Evolutionary conservation across 371 early-diverging fungal species (phyloP), one percentile per base, ranked within the genome.

Genomic region (Choanephora cucurbitarum): DNA sequence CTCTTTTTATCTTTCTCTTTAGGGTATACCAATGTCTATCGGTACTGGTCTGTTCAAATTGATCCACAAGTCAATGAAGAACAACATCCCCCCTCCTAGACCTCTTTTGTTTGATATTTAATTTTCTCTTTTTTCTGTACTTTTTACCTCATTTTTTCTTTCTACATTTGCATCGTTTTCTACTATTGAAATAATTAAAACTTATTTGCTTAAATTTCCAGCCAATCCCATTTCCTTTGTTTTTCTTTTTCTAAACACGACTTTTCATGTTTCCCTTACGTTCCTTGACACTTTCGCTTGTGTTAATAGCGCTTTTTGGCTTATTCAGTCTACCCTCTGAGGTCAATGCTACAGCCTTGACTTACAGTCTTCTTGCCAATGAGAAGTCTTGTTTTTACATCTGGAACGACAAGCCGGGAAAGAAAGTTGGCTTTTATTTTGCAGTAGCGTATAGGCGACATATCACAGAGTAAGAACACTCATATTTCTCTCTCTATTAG

Each of bases 1-100:
- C n/a, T 37, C 15, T 15, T 10, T 22, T 5, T 23, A 15, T 40
- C 28, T 13, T 23, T 32, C 40, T 37, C 31, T 47, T 17, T 32
- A 67, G 72, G 97, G 99, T 68, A 93, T 91, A 33, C 96, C 95
- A 23, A 98, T 99, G 91, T 83, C 90, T 32, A 91, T 99, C 47
- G 99, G 99, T 43, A 99, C 99, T 5, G 99, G 99, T 49, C 72
- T 95, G 45, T 94, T 97, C 79, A 94, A 95, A 69, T 73, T 99
- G 41, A 76, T 91, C 47, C 87, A 90, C 58, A 69, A 82, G 52
- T 82, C 83, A 15, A 76, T 82, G 51, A 66, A 72, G 44, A 80
- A 75, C 10, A 62, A 80, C n/a, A 77, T 77, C 44, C 88, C 87
- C 21, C 54, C 60, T 0, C 80, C 77, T 46, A 79, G 85, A 57